These are phyloP conservation scores for Skeletonema grethae DNA, from an alignment of 108 stramenopile genomes.

Conservation along the genomic window DNA sequence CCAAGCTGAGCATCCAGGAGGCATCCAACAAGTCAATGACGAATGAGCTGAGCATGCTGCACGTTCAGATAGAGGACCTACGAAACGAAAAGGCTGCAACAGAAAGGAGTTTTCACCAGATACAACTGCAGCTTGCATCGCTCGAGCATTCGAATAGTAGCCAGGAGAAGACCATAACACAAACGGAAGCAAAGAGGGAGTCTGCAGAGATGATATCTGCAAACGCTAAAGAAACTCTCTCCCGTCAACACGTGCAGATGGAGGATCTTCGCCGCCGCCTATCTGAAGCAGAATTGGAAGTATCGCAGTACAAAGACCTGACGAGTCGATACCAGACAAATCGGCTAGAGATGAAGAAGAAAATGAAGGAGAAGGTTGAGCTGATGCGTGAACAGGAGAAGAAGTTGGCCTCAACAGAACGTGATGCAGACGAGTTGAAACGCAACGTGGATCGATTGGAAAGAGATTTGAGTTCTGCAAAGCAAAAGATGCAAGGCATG, in stretches of 20 bases:
- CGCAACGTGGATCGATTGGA: conserved; percentile 10
- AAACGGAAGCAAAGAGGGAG: conserved; percentile 29
- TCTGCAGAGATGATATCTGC: conserved; percentile 45
- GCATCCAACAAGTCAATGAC: conserved; percentile 35
- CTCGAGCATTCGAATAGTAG: conserved; percentile 38
- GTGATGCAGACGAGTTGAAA: conserved; percentile 29
- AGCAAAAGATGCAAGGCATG: conserved; percentile 25
- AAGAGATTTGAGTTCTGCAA: conserved; percentile 1
- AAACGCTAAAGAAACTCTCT: conserved; percentile 41
- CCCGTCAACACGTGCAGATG: conserved; percentile 39
- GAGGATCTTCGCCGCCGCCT: conserved; percentile 40
- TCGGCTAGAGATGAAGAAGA: conserved; percentile 52
- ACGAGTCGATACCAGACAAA: conserved; percentile 42
- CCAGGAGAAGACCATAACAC: conserved; percentile 30
- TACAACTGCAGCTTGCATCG: conserved; percentile 40
- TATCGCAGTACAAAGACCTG: conserved; percentile 44
- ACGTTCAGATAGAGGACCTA: conserved; percentile 20
- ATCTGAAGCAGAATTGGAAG: conserved; percentile 34
- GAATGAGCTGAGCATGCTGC: conserved; percentile 36
- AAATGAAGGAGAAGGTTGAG: conserved; percentile 42
- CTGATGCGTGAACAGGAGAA: conserved; percentile 45
- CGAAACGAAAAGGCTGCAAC: conserved; percentile 33
- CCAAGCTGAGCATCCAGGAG: conserved; percentile 40
- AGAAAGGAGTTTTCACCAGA: conserved; percentile 44
- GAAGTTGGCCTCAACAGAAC: conserved; percentile 29